Evolutionary conservation across 2,329 filamentous ascomycete genomes (phyloP).

Genomic region (Lasiodiplodia citricola): DNA sequence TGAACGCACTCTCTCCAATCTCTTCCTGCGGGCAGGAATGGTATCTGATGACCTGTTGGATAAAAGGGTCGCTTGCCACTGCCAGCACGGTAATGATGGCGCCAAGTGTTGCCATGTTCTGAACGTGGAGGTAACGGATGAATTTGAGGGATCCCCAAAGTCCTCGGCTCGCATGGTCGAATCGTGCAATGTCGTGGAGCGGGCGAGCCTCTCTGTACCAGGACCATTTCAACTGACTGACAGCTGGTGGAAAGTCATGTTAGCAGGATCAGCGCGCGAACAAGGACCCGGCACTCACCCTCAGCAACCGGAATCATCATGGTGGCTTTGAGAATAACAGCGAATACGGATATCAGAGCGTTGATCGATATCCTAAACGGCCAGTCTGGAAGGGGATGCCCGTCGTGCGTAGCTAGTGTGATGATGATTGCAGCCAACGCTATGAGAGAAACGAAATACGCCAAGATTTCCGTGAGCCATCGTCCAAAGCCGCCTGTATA

Average conservation of each 20-base stretch:
- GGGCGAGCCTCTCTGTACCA: slow-evolving; percentile 3
- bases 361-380: slow-evolving; percentile 1
- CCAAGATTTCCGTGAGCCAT: not conserved
- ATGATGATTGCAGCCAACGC: not conserved
- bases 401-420: not conserved
- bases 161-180: slow-evolving; percentile 6
- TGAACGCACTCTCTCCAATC: not conserved
- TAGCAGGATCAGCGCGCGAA: not conserved
- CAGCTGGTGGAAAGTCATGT: not conserved
- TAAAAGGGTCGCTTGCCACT: slow-evolving; percentile 8
- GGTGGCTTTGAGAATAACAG: slow-evolving; percentile 12
- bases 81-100: slow-evolving; percentile 3
- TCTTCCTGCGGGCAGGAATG: not conserved
- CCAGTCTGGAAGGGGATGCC: slow-evolving; percentile 2
- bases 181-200: slow-evolving; percentile 5
- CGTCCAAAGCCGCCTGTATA: not conserved
- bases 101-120: not conserved
- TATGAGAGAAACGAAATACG: not conserved
- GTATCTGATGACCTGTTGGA: slow-evolving; percentile 9
- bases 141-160: not conserved
- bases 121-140: not conserved
- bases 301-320: slow-evolving; percentile 11
- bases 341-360: slow-evolving; percentile 4
- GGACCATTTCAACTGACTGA: slow-evolving; percentile 11
- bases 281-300: not conserved